Base-by-base conservation (phyloP, 805 yeast species). In the Ogataea haglerorum region DNA sequence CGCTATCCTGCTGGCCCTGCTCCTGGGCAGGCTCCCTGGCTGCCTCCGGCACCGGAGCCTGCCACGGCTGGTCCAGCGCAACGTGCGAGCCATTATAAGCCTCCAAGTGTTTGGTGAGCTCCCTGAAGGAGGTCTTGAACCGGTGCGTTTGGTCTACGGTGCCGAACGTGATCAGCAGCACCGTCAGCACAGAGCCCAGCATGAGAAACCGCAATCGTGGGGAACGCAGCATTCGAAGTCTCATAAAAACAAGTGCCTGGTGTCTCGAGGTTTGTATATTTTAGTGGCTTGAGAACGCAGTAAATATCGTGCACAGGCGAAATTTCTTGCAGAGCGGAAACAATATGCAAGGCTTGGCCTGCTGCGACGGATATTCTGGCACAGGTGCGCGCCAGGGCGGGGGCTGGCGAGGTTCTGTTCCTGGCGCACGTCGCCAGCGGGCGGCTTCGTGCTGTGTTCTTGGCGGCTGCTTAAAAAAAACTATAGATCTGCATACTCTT, bases 401-500 rank as follows among this genome's bases (percentile, higher is more conserved):
- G 13, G 27, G 13, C n/a, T 10, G 10, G 5, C 6, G 5, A 5
- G n/a, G 27, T 24, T 24, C 14, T 24, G 27, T 24, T 24, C 13
- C 13, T 24, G 27, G 27, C 8, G 27, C 14, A 10, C 27, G 27
- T n/a, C n/a, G n/a, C n/a, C 29, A 9, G 28, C 9, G 15, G 22
- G 34, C 32, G 36, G 42, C 42, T 13, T 10, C 12, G 31, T n/a
- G 24, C 7, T 18, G 3, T 4, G 24, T 18, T 22, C 39, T 36
- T 36, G 39, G 39, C 38, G 10, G 9, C 21, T 35, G 38, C 17
- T 13, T 13, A 13, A 19, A 22, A 19, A 19, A 21, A 31, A 17
- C 37, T 38, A 38, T 22, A 38, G 16, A 33, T 38, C 42, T 22
- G 42, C 48, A 42, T 54, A 60, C 2, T 38, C n/a, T 32, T 50